Evolutionary conservation across 306 rosid species (phyloP), one percentile per base, ranked within the genome.

Genomic region (Clitoria ternatea): DNA sequence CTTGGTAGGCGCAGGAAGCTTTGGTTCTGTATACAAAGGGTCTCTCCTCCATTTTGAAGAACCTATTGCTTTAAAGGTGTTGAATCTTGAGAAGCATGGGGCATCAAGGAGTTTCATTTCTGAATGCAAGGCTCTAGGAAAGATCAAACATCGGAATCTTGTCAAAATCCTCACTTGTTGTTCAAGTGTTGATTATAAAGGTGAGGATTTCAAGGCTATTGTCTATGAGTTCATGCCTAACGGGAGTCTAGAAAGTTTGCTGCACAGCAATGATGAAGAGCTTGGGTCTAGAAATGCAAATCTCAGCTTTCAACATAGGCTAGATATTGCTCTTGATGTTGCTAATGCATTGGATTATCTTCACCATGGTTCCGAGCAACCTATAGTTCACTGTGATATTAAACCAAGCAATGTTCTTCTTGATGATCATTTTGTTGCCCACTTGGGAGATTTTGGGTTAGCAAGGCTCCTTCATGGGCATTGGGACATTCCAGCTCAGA

Each of bases 391-490:
- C 9, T 77, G 76, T 72, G 85, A 85, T 73, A 12, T 85, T 8
- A 85, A 85, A 44, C 89, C 85, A 27, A 79, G 87, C 53, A 85
- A 82, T 5, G 13, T 82, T 55, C 74, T 85, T 42, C 72, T 85
- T 17, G 82, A 82, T 3, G 44, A 64, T 30, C 72, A 82, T 15
- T 30, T 69, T 7, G 66, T 73, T 14, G 87, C 83, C 13, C 72
- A 57, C 66, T 67, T 82, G 15, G 78, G 80, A 19, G 85, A 85
- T 73, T 85, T 85, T 45, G 85, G 90, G 12, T 26, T 82, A 49
- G 90, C 85, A 4, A 85, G 29, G 61, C 77, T 80, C 61, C 57
- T 67, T 73, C 44, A 44, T 3, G 61, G n/a, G 36, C 18, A 7
- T 23, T 64, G 0, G 2, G 44, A 36, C 1, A 53, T 19, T 67